Evolutionary conservation across 768 basidiomycete species (phyloP).

Genomic region (Piloderma croceum): DNA sequence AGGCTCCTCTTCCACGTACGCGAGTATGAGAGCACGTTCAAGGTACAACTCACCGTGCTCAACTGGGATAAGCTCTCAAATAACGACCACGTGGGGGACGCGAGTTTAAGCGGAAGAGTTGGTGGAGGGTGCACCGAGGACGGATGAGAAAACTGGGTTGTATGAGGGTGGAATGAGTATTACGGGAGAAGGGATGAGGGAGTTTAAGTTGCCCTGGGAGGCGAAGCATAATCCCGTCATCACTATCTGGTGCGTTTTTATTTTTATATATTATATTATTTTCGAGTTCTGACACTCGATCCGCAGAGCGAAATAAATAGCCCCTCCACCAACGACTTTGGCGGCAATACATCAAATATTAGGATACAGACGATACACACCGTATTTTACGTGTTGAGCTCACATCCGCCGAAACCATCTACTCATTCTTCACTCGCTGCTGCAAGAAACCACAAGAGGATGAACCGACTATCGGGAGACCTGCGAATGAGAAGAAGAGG

Average conservation of each 20-base stretch:
- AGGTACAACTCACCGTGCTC: constrained; percentile 75
- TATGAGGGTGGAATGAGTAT: constrained; percentile 46
- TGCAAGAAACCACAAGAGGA: constrained; percentile 60
- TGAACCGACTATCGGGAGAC: constrained; percentile 69
- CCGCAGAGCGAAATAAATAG: constrained; percentile 88
- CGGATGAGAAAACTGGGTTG: constrained; percentile 48
- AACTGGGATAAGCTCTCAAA: constrained; percentile 95
- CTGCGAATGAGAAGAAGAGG: constrained; percentile 63
- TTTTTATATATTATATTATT: not conserved
- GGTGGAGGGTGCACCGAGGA: constrained; percentile 59
- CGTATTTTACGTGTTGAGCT: constrained; percentile 86
- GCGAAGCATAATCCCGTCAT: constrained; percentile 65
- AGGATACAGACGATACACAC: constrained; percentile 80
- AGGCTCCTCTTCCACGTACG: constrained; percentile 94
- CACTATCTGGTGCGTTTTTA: constrained; percentile 48
- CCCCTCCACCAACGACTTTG: constrained; percentile 88
- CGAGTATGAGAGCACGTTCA: constrained; percentile 74
- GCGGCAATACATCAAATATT: constrained; percentile 82
- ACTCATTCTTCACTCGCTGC: constrained; percentile 72
- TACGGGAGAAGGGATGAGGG: constrained; percentile 57
- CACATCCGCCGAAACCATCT: constrained; percentile 70
- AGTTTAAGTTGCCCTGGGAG: constrained; percentile 71
- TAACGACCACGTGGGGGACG: constrained; percentile 88
- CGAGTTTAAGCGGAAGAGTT: constrained; percentile 66
- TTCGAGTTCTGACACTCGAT: too few relatives aligned